Percentiles rank a stretch among this genome's conserved stretches.
Conservation (phyloP, 768 basidiomycete species). For the Boletus rubropictus region DNA sequence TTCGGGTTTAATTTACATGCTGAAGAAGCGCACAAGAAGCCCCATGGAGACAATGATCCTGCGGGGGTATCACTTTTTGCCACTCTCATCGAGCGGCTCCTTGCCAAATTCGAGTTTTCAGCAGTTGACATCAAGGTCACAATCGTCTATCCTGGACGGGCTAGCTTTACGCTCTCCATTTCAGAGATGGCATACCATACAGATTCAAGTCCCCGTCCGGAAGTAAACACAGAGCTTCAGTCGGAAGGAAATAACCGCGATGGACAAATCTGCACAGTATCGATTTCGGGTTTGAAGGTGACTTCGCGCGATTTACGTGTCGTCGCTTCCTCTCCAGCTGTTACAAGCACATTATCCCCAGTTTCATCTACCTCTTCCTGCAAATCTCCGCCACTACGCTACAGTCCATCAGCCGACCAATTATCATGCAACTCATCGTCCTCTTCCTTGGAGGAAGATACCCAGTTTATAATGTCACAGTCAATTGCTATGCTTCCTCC, state of each 20-base stretch:
- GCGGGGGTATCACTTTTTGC: constrained; percentile 78
- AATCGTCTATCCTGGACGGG: constrained; percentile 56
- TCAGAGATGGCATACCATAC: constrained; percentile 56
- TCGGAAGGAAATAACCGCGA: constrained; percentile 13
- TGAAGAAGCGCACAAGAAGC: constrained; percentile 33
- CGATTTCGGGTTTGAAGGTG: constrained; percentile 52
- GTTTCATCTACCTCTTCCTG: constrained; percentile 19
- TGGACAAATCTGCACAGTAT: constrained; percentile 42
- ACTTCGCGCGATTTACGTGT: constrained; percentile 43
- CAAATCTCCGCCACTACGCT: constrained; percentile 6
- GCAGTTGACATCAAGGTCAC: constrained; percentile 63
- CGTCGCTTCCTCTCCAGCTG: constrained; percentile 11
- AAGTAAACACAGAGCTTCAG: constrained; percentile 25
- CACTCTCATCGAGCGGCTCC: constrained; percentile 68
- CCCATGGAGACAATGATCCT: constrained; percentile 49
- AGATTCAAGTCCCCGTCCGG: constrained; percentile 10
- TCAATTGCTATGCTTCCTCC: constrained; percentile 61
- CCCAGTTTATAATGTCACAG: constrained; percentile 66
- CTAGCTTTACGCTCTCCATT: constrained; percentile 56
- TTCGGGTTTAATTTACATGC: constrained; percentile 32
- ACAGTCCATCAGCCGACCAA: constrained; percentile 1
- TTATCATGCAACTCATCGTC: constrained; percentile 48
- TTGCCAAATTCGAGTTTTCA: constrained; percentile 75
- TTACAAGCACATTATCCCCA: constrained; percentile 25
- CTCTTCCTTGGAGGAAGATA: constrained; percentile 61